Evolutionary conservation across 805 yeast genomes (phyloP), one percentile per base, ranked within the genome.

Genomic region (Lachancea quebecensis): DNA sequence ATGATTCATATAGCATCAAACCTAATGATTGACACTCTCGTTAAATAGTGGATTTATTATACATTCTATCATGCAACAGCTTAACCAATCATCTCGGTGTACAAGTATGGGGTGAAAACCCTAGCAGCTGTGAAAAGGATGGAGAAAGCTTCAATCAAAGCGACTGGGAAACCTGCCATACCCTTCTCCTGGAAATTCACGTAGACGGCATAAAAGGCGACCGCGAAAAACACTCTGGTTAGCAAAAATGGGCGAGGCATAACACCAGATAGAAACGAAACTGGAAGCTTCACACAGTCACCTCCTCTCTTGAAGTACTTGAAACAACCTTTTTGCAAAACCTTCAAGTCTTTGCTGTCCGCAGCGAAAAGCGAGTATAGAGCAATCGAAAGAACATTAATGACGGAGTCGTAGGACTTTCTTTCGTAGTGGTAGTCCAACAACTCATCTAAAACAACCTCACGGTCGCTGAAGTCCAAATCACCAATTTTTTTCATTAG

Each of bases 291-390:
- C 15, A 86, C 78, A 58, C 89, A 83, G 42, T 72, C 79, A 17
- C 97, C 97, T 35, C 98, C 99, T 42, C 77, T 73, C 60, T 74
- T 68, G 73, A 93, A 88, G 67, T 93, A 93, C 46, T 71, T 70
- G 74, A 89, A 88, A 66, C 99, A 93, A 8, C 99, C 99, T 39
- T 66, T 69, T 68, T 90, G 97, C 50, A 93, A 72, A 30, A 85
- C 75, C 51, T 67, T 67, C 53, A 93, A 73, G 48, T 84, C 73
- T 27, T 68, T 67, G 45, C 73, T 74, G 52, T 87, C 86, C 14
- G 97, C 99, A 4, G 96, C 95, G 66, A 93, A 93, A 46, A 93
- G 71, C 2, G 91, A 72, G 70, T 85, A 93, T 44, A 93, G 73
- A 0, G 99, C 97, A 54, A 91, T 81, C 3, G 97, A 86, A 41